These are phyloP conservation scores for Vaccinium corymbosum DNA, from an alignment of 148 eudicot species.

Conservation along the genomic window DNA sequence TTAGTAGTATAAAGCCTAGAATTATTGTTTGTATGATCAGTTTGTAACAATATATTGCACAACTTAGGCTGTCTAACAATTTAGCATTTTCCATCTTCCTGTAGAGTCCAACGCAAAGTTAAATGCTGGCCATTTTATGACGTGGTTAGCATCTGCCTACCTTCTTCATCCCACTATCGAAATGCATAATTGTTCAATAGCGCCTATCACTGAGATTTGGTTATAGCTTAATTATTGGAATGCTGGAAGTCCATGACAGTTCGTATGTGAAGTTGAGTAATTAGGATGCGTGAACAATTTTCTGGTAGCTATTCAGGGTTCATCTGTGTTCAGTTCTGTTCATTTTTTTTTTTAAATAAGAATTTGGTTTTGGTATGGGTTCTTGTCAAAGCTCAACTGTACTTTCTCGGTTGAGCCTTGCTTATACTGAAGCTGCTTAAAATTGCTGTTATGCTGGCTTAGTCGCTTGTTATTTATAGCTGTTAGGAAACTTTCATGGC, in stretches of 20 bases:
- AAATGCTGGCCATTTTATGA: neutral
- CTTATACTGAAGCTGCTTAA: neutral
- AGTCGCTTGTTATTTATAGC: neutral
- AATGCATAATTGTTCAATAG: neutral
- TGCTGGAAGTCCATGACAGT: neutral
- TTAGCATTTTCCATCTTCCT: neutral
- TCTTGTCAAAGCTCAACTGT: neutral
- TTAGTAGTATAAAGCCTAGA: neutral
- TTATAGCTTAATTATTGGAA: neutral
- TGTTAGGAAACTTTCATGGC: neutral
- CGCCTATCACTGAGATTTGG: neutral
- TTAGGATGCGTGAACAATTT: neutral
- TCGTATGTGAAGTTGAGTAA: neutral
- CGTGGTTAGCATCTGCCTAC: neutral
- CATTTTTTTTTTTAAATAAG: neutral
- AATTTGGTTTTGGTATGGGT: neutral
- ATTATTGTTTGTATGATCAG: neutral
- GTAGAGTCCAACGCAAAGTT: neutral
- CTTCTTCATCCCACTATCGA: neutral
- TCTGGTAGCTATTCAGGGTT: conserved; percentile 1
- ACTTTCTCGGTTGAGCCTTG: neutral
- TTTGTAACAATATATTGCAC: neutral
- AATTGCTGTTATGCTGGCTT: neutral
- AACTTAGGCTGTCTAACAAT: neutral
- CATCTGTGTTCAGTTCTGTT: neutral